phyloP scores from a whole-genome alignment of 2,329 filamentous ascomycete genomes.

The Meredithiella fracta region DNA sequence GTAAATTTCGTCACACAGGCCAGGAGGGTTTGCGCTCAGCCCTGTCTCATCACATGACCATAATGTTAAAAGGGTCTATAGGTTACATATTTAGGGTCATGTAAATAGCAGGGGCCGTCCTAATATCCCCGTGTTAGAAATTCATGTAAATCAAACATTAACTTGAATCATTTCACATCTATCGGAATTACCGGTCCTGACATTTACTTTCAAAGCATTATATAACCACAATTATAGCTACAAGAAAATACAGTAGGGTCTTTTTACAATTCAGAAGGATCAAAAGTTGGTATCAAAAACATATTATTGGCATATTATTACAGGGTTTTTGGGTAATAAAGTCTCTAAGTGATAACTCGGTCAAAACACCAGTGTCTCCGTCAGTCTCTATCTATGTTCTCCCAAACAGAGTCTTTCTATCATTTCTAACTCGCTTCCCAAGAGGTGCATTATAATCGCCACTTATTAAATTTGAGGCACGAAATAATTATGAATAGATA shows the following conservation, averaged over 20 bases:
- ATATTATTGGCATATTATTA: constrained; percentile 1
- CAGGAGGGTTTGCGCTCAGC: constrained; percentile 7
- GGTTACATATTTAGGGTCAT: too few relatives aligned
- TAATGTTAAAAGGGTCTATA: too few relatives aligned
- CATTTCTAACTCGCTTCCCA: not conserved
- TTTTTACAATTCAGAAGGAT: too few relatives aligned
- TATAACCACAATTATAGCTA: too few relatives aligned
- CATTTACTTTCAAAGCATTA: too few relatives aligned
- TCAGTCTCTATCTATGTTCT: not conserved
- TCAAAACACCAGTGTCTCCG: not conserved
- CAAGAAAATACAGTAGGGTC: too few relatives aligned
- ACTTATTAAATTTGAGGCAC: not conserved
- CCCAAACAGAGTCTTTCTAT: not conserved
- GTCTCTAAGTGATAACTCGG: not conserved
- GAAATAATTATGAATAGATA: not conserved
- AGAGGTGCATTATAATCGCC: not conserved
- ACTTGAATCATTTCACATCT: too few relatives aligned
- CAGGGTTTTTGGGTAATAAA: not conserved
- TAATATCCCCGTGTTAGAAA: too few relatives aligned
- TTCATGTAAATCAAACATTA: too few relatives aligned
- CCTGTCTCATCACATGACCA: constrained; percentile 5
- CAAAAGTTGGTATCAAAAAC: not conserved
- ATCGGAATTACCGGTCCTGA: too few relatives aligned
- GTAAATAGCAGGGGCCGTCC: too few relatives aligned
- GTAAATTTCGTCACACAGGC: not conserved